These are phyloP conservation scores for Trifolium dubium DNA, from an alignment of 306 rosid species.

Conservation along the genomic window DNA sequence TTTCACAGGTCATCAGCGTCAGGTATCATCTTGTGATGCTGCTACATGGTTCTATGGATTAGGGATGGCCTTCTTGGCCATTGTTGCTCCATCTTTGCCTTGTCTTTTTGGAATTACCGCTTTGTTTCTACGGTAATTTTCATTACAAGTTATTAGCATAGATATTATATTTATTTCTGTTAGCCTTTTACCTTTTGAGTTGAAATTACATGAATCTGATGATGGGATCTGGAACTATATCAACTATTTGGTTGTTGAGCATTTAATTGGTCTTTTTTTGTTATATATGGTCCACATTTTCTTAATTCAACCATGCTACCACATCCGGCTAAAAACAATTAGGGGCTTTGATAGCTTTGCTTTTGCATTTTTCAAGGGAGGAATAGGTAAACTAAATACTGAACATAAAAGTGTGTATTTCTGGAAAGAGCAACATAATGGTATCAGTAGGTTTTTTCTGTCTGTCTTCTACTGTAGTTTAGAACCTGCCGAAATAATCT, in stretches of 20 bases:
- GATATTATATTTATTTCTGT: background rate
- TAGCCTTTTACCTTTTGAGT: constrained; percentile 11
- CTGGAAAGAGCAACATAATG: constrained; percentile 8
- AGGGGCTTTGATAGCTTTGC: constrained; percentile 17
- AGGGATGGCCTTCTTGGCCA: constrained; percentile 50
- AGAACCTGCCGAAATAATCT: constrained; percentile 4
- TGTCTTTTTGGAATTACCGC: constrained; percentile 67
- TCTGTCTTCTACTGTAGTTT: constrained; percentile 19
- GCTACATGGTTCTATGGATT: constrained; percentile 49
- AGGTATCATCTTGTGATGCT: constrained; percentile 47
- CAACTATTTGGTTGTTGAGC: background rate
- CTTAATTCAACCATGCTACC: no score
- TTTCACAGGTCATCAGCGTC: constrained; percentile 75
- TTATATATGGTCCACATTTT: no score
- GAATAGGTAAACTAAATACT: constrained; percentile 16
- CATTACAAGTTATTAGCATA: constrained; percentile 29
- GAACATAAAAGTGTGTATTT: constrained; percentile 17
- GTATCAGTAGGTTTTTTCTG: constrained; percentile 6
- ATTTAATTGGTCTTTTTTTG: background rate
- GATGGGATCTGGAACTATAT: background rate
- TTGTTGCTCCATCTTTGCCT: constrained; percentile 47
- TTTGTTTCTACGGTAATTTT: constrained; percentile 71
- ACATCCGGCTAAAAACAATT: background rate
- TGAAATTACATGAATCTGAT: constrained; percentile 22
- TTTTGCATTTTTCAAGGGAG: constrained; percentile 13